A percentile compares a stretch with the other conserved stretches of the same genome.
phyloP scores from a whole-genome alignment of 2,329 filamentous ascomycete genomes.

The Trichoderma pleuroti region DNA sequence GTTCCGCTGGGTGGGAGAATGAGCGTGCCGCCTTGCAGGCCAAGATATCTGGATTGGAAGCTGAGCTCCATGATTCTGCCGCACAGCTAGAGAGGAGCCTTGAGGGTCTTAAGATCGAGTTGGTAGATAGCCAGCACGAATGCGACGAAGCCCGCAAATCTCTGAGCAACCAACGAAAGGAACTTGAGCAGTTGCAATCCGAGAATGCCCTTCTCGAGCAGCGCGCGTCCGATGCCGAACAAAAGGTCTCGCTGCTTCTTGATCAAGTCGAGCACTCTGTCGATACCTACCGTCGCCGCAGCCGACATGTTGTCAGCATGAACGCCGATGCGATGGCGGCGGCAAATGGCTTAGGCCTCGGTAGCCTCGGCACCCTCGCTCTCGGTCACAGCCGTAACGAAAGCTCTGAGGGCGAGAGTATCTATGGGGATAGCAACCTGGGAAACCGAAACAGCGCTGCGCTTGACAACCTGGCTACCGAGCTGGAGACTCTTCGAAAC shows the following conservation, averaged over 20 bases:
- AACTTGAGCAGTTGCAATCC: conserved; percentile 76
- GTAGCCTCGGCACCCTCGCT: conserved; percentile 20
- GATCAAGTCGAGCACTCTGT: conserved; percentile 94
- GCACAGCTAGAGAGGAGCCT: conserved; percentile 70
- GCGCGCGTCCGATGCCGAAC: conserved; percentile 84
- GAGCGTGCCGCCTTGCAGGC: conserved; percentile 66
- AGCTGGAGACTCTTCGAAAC: conserved; percentile 82
- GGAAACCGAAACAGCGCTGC: conserved; percentile 61
- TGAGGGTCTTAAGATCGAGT: conserved; percentile 62
- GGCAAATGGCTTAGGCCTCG: conserved; percentile 37
- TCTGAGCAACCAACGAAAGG: conserved; percentile 57
- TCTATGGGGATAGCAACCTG: conserved; percentile 53
- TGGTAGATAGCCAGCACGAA: conserved; percentile 62
- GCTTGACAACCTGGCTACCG: conserved; percentile 84
- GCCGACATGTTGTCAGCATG: conserved; percentile 54
- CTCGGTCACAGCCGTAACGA: conserved; percentile 49
- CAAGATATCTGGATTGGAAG: conserved; percentile 67
- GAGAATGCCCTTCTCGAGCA: conserved; percentile 80
- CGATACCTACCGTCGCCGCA: conserved; percentile 85
- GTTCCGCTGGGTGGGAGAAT: conserved; percentile 64
- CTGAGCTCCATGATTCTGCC: conserved; percentile 63
- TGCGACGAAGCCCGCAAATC: conserved; percentile 61
- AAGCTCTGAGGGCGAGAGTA: conserved; percentile 59
- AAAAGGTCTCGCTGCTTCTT: conserved; percentile 86
- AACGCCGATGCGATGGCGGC: conserved; percentile 42